These are phyloP conservation scores for Mucor mucedo DNA, from an alignment of 371 early-diverging fungal genomes.

Conservation along the genomic window DNA sequence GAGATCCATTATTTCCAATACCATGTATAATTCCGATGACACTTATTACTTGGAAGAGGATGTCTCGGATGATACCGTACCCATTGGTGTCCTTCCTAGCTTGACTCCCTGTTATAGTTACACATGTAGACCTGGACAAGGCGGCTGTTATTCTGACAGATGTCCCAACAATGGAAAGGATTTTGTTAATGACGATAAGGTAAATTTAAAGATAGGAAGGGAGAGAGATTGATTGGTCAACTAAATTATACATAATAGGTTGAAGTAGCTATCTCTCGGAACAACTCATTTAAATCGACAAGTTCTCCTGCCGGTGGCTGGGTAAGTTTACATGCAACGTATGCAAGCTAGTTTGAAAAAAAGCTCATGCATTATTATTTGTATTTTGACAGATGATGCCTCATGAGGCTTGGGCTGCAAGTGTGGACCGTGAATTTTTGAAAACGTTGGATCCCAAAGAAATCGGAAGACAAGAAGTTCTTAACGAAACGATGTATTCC, in stretches of 20 bases:
- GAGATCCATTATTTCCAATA: conserved; percentile 34
- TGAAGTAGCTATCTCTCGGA: conserved; percentile 13
- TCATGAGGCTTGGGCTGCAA: conserved; percentile 64
- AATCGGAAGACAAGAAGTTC: conserved; percentile 86
- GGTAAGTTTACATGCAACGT: conserved; percentile 5
- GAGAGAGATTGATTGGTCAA: no score
- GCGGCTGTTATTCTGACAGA: conserved; percentile 32
- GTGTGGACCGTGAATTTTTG: conserved; percentile 72
- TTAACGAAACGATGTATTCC: conserved; percentile 88
- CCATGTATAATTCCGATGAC: conserved; percentile 37
- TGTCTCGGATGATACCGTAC: conserved; percentile 21
- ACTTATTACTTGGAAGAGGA: conserved; percentile 40
- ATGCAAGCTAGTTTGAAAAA: not conserved
- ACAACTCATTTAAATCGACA: conserved; percentile 4
- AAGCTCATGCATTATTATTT: not conserved
- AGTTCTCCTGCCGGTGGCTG: conserved; percentile 27
- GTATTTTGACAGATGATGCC: conserved; percentile 23
- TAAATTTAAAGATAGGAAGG: not conserved
- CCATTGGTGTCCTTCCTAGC: conserved; percentile 31
- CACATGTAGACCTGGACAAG: conserved; percentile 23
- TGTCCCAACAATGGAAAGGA: conserved; percentile 36
- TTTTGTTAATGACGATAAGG: conserved; percentile 20
- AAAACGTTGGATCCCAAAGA: conserved; percentile 73
- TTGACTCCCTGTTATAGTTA: conserved; percentile 34
- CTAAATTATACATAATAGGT: conserved; percentile 3